Evolutionary conservation across 805 yeast species (phyloP).

Genomic region (Candida boidinii): DNA sequence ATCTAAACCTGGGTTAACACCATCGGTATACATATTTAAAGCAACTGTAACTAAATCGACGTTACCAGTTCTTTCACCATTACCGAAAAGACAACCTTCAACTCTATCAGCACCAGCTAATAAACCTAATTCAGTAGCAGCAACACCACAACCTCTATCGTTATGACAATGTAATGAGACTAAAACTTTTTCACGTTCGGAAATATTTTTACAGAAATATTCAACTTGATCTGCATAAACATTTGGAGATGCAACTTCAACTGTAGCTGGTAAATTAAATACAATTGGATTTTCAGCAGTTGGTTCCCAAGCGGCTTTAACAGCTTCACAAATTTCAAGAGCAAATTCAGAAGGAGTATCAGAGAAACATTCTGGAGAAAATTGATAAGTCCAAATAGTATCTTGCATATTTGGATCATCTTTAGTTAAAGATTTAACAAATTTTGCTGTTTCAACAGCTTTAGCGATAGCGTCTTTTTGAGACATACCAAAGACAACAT

Average conservation of each 20-base stretch:
- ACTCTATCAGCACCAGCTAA: slow-evolving; percentile 84
- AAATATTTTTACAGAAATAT: slow-evolving; percentile 57
- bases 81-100: slow-evolving; percentile 77
- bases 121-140: slow-evolving; percentile 69
- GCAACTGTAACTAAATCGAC: slow-evolving; percentile 73
- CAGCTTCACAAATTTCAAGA: slow-evolving; percentile 72
- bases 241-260: slow-evolving; percentile 69
- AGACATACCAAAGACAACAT: slow-evolving; percentile 67
- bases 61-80: slow-evolving; percentile 82
- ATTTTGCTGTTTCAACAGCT: slow-evolving; percentile 63
- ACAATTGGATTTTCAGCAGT: slow-evolving; percentile 65
- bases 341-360: slow-evolving; percentile 72
- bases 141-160: slow-evolving; percentile 80
- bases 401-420: slow-evolving; percentile 60
- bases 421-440: slow-evolving; percentile 62
- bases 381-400: slow-evolving; percentile 65
- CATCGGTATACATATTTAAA: slow-evolving; percentile 70
- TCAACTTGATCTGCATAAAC: slow-evolving; percentile 77
- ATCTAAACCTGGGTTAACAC: slow-evolving; percentile 63
- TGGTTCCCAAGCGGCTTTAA: slow-evolving; percentile 73
- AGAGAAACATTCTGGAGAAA: slow-evolving; percentile 72
- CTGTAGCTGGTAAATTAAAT: slow-evolving; percentile 76
- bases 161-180: slow-evolving; percentile 71
- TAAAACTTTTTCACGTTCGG: slow-evolving; percentile 63
- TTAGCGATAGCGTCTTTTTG: slow-evolving; percentile 57